phyloP scores from a whole-genome alignment of 805 yeast species.

The Sugiyamaella mastotermitis region DNA sequence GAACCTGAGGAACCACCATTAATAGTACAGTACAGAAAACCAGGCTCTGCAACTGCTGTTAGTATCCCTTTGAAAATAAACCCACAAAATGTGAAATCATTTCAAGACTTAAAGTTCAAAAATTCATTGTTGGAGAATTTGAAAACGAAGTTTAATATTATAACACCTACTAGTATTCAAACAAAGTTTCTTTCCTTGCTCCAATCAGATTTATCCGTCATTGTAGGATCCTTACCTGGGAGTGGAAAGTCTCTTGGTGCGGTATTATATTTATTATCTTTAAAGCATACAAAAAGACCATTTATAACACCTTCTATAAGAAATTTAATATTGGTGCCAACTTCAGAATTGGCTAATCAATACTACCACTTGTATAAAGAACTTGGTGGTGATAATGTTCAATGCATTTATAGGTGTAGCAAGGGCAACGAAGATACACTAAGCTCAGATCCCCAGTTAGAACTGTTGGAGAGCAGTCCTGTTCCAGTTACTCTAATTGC shows the following conservation, averaged over 20 bases:
- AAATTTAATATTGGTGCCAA: conserved; percentile 31
- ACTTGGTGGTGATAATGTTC: conserved; percentile 6
- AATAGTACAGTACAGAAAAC: too few species aligned
- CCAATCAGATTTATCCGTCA: conserved; percentile 25
- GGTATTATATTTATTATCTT: conserved; percentile 23
- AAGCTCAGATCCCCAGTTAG: conserved; percentile 18
- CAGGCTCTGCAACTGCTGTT: too few species aligned
- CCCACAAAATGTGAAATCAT: conserved; percentile 20
- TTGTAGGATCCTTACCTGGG: conserved; percentile 27
- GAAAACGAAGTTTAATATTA: not conserved
- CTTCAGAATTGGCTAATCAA: conserved; percentile 30
- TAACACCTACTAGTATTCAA: conserved; percentile 25
- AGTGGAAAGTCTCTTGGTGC: conserved; percentile 32
- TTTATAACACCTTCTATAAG: conserved; percentile 12
- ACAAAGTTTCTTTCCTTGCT: conserved; percentile 25
- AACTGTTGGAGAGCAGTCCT: conserved; percentile 16
- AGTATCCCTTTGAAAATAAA: conserved; percentile 17
- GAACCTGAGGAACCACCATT: too few species aligned
- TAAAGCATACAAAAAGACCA: conserved; percentile 8
- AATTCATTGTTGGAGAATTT: not conserved
- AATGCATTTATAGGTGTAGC: not conserved
- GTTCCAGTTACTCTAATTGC: conserved; percentile 45
- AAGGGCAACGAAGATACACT: conserved; percentile 1
- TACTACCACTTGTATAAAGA: conserved; percentile 18
- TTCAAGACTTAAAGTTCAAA: conserved; percentile 16